phyloP scores from a whole-genome alignment of 202 grass and related monocot genomes.

The Panicum virgatum region DNA sequence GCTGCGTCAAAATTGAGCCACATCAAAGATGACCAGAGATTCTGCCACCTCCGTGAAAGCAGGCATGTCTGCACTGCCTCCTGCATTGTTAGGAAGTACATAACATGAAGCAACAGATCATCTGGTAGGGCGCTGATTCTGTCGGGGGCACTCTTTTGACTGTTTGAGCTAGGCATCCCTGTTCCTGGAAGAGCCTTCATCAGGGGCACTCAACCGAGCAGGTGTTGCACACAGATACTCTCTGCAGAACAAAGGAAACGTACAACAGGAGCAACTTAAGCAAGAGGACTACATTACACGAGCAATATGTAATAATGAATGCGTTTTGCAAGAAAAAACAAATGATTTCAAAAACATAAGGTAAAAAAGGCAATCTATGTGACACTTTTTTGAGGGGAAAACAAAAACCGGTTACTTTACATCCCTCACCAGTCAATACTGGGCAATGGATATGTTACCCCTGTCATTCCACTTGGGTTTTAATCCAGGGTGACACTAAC shows the following conservation, averaged over 20 bases:
- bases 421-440: neutral
- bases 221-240: neutral
- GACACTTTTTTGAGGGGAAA: neutral
- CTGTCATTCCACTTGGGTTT: neutral
- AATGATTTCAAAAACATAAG: neutral
- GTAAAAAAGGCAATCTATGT: neutral
- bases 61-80: conserved; percentile 12
- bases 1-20: neutral
- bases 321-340: neutral
- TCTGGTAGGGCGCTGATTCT: neutral
- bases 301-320: neutral
- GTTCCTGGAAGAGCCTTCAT: conserved; percentile 6
- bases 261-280: neutral
- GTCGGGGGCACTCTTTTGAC: neutral
- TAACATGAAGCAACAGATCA: neutral
- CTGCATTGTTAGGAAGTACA: neutral
- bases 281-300: neutral
- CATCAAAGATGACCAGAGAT: conserved; percentile 16
- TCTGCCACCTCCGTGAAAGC: conserved; percentile 18
- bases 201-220: neutral
- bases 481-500: neutral
- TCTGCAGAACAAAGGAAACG: neutral
- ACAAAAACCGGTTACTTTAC: too few relatives aligned
- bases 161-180: neutral
- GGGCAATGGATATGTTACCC: neutral